phyloP scores from a whole-genome alignment of 257 asterid species.

The Rubia yunnanensis region DNA sequence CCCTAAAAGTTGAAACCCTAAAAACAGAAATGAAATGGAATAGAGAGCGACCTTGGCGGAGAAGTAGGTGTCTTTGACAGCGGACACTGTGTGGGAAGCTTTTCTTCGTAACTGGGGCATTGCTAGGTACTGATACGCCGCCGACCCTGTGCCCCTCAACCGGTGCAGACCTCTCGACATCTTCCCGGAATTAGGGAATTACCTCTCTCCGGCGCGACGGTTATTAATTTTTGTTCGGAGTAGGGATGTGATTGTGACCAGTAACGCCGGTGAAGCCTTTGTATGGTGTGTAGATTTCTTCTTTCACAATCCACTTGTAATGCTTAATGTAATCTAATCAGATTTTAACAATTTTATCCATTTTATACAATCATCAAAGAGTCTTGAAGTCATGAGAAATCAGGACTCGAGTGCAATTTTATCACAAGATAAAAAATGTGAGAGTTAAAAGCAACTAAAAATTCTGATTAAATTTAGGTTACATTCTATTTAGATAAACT shows the following conservation, averaged over 20 bases:
- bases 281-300: background rate
- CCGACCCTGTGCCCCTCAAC: slow-evolving; percentile 46
- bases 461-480: too few relatives aligned
- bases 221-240: background rate
- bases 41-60: slow-evolving; percentile 46
- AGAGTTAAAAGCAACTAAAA: too few relatives aligned
- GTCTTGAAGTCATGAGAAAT: too few relatives aligned
- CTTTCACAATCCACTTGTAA: background rate
- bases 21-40: background rate
- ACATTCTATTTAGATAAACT: too few relatives aligned
- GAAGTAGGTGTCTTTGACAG: slow-evolving; percentile 55
- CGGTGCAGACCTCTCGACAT: slow-evolving; percentile 46
- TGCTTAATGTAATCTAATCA: too few relatives aligned
- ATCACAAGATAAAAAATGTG: too few relatives aligned
- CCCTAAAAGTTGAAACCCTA: background rate
- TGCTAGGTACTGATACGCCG: slow-evolving; percentile 22
- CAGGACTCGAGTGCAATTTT: too few relatives aligned
- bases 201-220: background rate
- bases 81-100: slow-evolving; percentile 51
- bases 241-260: background rate
- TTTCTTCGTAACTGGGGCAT: slow-evolving; percentile 40
- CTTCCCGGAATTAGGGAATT: background rate
- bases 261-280: background rate
- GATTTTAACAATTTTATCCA: too few relatives aligned
- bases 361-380: too few relatives aligned